A percentile compares a stretch with the other conserved stretches of the same genome.
These are phyloP conservation scores for Colletotrichum sansevieriae DNA, from an alignment of 2,329 filamentous ascomycete species.

Conservation along the genomic window DNA sequence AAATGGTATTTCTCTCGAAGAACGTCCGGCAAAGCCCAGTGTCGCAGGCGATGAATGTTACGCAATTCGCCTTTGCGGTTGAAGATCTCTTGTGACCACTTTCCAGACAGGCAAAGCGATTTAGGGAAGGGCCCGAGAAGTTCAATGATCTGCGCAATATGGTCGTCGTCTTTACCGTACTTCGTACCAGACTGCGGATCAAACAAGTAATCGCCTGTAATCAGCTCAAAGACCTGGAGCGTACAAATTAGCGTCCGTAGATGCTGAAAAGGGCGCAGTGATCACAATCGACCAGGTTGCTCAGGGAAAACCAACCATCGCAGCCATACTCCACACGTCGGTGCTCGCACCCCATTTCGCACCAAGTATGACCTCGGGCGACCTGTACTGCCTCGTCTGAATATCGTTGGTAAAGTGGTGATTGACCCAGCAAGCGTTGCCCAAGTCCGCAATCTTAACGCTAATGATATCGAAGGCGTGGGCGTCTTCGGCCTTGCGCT, in stretches of 20 bases:
- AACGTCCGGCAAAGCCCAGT: slow-evolving; percentile 95
- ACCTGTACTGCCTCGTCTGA: slow-evolving; percentile 96
- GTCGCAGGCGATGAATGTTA: slow-evolving; percentile 95
- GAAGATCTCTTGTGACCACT: slow-evolving; percentile 99
- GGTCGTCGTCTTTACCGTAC: slow-evolving; percentile 99
- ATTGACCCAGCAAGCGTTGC: slow-evolving; percentile 98
- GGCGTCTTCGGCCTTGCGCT: slow-evolving; percentile 71
- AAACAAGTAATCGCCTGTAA: slow-evolving; percentile 98
- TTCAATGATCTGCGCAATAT: slow-evolving; percentile 99
- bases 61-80: slow-evolving; percentile 96
- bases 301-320: slow-evolving; percentile 80
- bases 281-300: neutral
- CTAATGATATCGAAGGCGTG: slow-evolving; percentile 82
- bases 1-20: slow-evolving; percentile 98
- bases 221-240: slow-evolving; percentile 90
- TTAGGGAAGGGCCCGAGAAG: slow-evolving; percentile 94
- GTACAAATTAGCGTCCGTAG: slow-evolving; percentile 12
- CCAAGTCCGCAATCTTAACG: slow-evolving; percentile 98
- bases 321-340: slow-evolving; percentile 99
- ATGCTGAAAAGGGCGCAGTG: neutral
- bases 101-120: slow-evolving; percentile 89
- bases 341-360: slow-evolving; percentile 99
- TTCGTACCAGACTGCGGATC: slow-evolving; percentile 98
- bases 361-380: slow-evolving; percentile 95
- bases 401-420: slow-evolving; percentile 99